Evolutionary conservation across 768 basidiomycete species (phyloP).

Genomic region (Collybia sp.): DNA sequence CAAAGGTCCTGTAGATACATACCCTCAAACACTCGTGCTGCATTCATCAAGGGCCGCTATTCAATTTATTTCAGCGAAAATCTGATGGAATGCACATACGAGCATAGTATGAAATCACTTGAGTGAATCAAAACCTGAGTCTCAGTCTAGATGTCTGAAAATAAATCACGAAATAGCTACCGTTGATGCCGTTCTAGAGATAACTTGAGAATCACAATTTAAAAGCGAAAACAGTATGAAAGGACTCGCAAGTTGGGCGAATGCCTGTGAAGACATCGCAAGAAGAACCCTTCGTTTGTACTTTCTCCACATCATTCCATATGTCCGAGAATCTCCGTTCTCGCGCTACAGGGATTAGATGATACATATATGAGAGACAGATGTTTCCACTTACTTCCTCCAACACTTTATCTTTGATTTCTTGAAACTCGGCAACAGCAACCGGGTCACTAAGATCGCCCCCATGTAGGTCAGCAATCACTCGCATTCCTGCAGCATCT

Average conservation of each 20-base stretch:
- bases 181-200: conserved; percentile 88
- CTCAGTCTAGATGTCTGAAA: conserved; percentile 2
- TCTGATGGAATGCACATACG: conserved; percentile 45
- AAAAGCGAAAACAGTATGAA: conserved; percentile 1
- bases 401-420: conserved; percentile 79
- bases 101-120: conserved; percentile 92
- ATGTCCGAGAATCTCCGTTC: conserved; percentile 70
- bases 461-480: conserved; percentile 87
- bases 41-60: neutral
- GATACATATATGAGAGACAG: neutral
- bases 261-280: conserved; percentile 94
- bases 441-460: conserved; percentile 62
- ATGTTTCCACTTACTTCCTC: conserved; percentile 47
- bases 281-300: conserved; percentile 87
- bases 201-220: neutral
- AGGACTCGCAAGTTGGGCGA: conserved; percentile 81
- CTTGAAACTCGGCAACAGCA: conserved; percentile 81
- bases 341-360: conserved; percentile 47
- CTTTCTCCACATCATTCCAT: conserved; percentile 78
- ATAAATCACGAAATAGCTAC: conserved; percentile 31
- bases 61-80: neutral
- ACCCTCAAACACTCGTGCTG: conserved; percentile 93
- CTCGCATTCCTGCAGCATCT: conserved; percentile 78
- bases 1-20: conserved; percentile 6
- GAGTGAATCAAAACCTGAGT: conserved; percentile 3